Evolutionary conservation across 139 green algal genomes (phyloP), one percentile per base, ranked within the genome.

Genomic region (Chlorella sp.): DNA sequence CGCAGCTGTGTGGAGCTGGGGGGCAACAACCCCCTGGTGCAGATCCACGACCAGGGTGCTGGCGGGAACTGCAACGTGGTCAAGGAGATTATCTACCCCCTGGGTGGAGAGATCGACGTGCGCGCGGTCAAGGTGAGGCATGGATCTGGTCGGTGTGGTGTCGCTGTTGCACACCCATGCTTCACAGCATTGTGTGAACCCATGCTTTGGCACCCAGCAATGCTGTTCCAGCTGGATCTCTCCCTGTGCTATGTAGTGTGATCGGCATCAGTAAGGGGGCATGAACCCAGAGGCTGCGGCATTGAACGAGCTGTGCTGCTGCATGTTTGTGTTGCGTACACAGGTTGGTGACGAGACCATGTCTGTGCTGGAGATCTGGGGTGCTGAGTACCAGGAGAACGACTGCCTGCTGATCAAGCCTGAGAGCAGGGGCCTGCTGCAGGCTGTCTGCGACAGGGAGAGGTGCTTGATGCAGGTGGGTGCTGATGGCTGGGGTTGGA

Each of bases 21-120:
- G 0, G 80, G 87, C 6, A 36, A 75, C 2, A 99, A 99, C 86
- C 95, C 95, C 30, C 97, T 98, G 66, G 86, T 98, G 67, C 89
- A 93, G 85, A 92, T 95, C 71, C 89, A 95, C 74, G 89, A 95
- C 78, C 87, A 85, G 81, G 62, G 30, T 27, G 29, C 62, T 5
- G 95, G 95, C 69, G 95, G 95, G 72, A 99, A 99, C 87, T 99
- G 95, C 89, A 99, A 98, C 81, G 94, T 98, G 66, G 92, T 98
- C 27, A 99, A 99, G 90, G 95, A 99, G 87, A 97, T 99, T 83
- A 96, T 98, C 74, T 98, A 99, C 89, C 95, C 93, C 3, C 84
- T 97, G 73, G 95, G 95, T 67, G 95, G 87, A 1, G 71, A 95
- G 76, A 97, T 99, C 50, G 92, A 99, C 81, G 89, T 99, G 60